Evolutionary conservation across 2,329 filamentous ascomycete genomes (phyloP).

Genomic region (Pyricularia sp.): DNA sequence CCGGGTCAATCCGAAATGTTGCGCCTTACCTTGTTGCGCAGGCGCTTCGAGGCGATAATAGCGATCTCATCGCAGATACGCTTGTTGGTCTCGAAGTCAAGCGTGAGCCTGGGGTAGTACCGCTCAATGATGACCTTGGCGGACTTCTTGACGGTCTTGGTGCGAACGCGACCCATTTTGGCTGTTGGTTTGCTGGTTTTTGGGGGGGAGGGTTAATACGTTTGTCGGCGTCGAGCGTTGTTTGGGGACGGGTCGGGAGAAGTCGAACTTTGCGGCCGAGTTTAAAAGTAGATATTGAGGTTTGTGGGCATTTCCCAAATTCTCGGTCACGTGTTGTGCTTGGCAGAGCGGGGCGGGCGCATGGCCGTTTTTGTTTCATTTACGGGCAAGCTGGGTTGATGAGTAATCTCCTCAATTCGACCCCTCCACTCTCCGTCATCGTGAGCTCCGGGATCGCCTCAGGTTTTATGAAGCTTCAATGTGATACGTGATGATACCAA

Average conservation of each 20-base stretch:
- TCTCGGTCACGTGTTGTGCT: not conserved
- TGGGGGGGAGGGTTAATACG: constrained; percentile 5
- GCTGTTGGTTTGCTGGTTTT: constrained; percentile 27
- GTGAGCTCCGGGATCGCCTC: not conserved
- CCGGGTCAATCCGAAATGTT: not conserved
- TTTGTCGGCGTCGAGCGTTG: not conserved
- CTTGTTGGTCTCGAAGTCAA: constrained; percentile 99
- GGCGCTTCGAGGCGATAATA: constrained; percentile 97
- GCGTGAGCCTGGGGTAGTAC: constrained; percentile 93
- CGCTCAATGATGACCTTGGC: constrained; percentile 99
- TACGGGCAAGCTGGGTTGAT: not conserved
- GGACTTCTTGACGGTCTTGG: constrained; percentile 60
- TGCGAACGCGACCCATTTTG: constrained; percentile 60
- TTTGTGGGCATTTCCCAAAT: not conserved
- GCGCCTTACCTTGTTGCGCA: constrained; percentile 84
- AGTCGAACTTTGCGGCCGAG: too few relatives aligned
- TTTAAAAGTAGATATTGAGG: not conserved
- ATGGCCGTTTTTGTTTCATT: not conserved
- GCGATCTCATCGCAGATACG: constrained; percentile 99
- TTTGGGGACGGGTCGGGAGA: not conserved
- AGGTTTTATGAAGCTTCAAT: not conserved
- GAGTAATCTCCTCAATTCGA: not conserved
- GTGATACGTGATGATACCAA: not conserved
- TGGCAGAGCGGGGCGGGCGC: not conserved
- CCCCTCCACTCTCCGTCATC: not conserved